Evolutionary conservation across 1,284 basidiomycete genomes (phyloP).

Genomic region (Cutaneotrichosporon spelunceum): DNA sequence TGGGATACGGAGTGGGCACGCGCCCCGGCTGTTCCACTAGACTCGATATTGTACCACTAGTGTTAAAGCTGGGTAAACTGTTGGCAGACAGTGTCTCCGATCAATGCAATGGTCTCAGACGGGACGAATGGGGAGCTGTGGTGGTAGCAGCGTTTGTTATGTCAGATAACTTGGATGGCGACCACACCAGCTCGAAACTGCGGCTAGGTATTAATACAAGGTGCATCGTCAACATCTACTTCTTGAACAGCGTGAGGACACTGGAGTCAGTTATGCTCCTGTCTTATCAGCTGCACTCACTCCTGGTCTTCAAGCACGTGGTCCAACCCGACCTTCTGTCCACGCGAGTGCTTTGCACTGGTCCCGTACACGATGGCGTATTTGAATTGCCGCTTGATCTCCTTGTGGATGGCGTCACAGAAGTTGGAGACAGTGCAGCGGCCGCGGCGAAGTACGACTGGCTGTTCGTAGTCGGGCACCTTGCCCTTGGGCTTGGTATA

Average conservation of each 20-base stretch:
- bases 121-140: too few species aligned
- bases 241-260: conserved; percentile 23
- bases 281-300: conserved; percentile 8
- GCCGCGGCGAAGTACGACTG: conserved; percentile 63
- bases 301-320: conserved; percentile 88
- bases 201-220: conserved; percentile 6
- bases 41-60: too few species aligned
- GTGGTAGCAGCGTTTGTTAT: too few species aligned
- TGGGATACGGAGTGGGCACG: conserved; percentile 40
- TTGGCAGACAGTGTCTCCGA: too few species aligned
- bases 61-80: too few species aligned
- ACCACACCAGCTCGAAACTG: not conserved
- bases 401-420: conserved; percentile 61
- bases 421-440: conserved; percentile 70
- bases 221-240: conserved; percentile 13
- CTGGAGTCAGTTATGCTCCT: conserved; percentile 9
- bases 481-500: conserved; percentile 93
- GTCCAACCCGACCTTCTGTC: conserved; percentile 92
- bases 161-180: not conserved
- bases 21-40: conserved; percentile 32
- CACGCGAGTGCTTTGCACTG: conserved; percentile 91
- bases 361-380: conserved; percentile 83
- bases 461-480: conserved; percentile 76
- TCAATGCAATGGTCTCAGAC: too few species aligned
- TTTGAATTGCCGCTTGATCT: conserved; percentile 52